These are phyloP conservation scores for Bisporella sp. DNA, from an alignment of 2,329 filamentous ascomycete genomes.

Conservation along the genomic window DNA sequence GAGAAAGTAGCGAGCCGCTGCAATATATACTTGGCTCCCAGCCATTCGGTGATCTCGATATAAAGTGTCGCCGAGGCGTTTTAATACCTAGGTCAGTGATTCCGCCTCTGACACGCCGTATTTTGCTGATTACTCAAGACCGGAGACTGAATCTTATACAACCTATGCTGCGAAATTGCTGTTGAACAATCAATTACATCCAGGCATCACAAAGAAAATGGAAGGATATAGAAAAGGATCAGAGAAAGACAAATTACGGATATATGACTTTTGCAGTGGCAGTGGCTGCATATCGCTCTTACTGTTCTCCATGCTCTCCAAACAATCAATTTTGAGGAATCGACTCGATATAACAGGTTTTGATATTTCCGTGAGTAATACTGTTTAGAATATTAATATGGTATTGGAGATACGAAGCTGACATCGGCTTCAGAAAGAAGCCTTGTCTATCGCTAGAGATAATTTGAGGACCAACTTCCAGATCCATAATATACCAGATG, in stretches of 20 bases:
- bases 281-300: conserved; percentile 68
- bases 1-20: conserved; percentile 62
- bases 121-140: conserved; percentile 28
- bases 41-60: conserved; percentile 78
- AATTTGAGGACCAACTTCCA: background rate
- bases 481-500: background rate
- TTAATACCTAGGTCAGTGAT: conserved; percentile 66
- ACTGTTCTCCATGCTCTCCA: background rate
- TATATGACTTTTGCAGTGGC: conserved; percentile 86
- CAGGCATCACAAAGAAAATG: background rate
- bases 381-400: background rate
- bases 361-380: background rate
- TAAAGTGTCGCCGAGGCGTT: conserved; percentile 69
- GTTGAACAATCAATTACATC: background rate
- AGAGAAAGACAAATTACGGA: conserved; percentile 36
- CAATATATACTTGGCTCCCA: conserved; percentile 88
- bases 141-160: conserved; percentile 67
- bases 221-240: background rate
- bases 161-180: conserved; percentile 39
- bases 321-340: too few relatives aligned
- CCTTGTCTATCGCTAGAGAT: background rate
- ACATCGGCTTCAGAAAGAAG: background rate
- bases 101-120: conserved; percentile 1
- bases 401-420: background rate
- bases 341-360: background rate